phyloP scores from a whole-genome alignment of 2,329 filamentous ascomycete genomes.

The Fusarium pilosicola region DNA sequence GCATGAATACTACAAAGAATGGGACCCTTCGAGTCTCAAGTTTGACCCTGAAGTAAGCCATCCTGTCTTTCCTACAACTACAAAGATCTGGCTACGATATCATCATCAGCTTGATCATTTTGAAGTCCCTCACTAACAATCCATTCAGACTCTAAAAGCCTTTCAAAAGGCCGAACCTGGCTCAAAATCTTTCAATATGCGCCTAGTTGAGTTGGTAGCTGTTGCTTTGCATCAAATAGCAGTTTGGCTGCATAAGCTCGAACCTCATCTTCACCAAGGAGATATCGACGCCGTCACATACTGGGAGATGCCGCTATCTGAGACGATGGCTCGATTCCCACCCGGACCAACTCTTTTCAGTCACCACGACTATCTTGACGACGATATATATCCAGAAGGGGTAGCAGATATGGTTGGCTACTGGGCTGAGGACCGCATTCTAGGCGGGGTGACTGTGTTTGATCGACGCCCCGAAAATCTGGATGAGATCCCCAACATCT shows the following conservation, averaged over 20 bases:
- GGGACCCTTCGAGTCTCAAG: conserved; percentile 4
- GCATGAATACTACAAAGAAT: not conserved
- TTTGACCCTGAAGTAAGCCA: conserved; percentile 16
- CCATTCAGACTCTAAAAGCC: not conserved
- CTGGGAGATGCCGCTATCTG: conserved; percentile 12
- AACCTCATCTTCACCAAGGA: conserved; percentile 5
- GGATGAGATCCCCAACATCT: conserved; percentile 1
- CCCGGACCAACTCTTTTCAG: conserved; percentile 19
- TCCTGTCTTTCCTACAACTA: too few species aligned
- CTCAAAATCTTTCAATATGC: not conserved
- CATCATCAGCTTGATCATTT: too few species aligned
- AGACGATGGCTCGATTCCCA: not conserved
- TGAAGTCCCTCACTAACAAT: fast-evolving
- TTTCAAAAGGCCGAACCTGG: not conserved
- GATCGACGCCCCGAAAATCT: not conserved
- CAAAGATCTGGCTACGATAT: not conserved
- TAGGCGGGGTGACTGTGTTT: conserved; percentile 15
- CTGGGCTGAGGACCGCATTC: conserved; percentile 25
- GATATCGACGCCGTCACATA: conserved; percentile 9
- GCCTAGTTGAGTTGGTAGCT: conserved; percentile 9
- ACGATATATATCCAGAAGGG: conserved; percentile 23
- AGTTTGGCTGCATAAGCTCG: conserved; percentile 4
- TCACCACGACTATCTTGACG: conserved; percentile 18
- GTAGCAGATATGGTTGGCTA: conserved; percentile 22
- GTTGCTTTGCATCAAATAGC: conserved; percentile 17